Conservation (phyloP, 768 basidiomycete genomes). For the Dacryopinax primogenitus region DNA sequence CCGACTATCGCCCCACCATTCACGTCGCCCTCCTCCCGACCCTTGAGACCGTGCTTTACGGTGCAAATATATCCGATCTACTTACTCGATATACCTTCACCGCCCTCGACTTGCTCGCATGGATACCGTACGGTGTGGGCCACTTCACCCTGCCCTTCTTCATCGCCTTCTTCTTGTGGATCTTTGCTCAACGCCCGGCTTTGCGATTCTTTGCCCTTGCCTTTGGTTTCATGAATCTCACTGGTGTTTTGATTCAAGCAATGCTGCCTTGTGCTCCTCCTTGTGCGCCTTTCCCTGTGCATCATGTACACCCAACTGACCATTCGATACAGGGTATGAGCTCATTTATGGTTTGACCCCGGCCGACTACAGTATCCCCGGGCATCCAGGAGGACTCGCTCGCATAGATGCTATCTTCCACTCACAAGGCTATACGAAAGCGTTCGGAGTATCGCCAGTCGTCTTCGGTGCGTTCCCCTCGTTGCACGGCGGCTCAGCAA, state of each 20-base stretch:
- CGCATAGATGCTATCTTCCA: conserved; percentile 86
- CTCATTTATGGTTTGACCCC: conserved; percentile 92
- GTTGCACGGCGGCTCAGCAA: conserved; percentile 80
- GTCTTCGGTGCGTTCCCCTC: conserved; percentile 96
- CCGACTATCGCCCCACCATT: conserved; percentile 59
- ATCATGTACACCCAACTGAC: background rate
- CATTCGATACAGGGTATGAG: conserved; percentile 66
- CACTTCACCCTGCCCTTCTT: conserved; percentile 84
- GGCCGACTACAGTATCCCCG: conserved; percentile 81
- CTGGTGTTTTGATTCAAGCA: conserved; percentile 79
- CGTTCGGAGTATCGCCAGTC: conserved; percentile 78
- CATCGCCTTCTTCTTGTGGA: conserved; percentile 74
- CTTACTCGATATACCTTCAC: conserved; percentile 91
- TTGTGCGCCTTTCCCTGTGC: conserved; percentile 26
- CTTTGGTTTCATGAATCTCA: conserved; percentile 87
- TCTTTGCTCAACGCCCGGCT: conserved; percentile 68
- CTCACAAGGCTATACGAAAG: conserved; percentile 55
- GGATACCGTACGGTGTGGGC: conserved; percentile 91
- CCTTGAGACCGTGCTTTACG: conserved; percentile 86
- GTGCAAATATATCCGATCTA: conserved; percentile 94
- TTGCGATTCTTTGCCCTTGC: conserved; percentile 74
- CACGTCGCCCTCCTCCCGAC: conserved; percentile 90
- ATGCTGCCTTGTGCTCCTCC: conserved; percentile 86
- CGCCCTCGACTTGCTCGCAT: conserved; percentile 80
- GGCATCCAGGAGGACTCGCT: conserved; percentile 83